These are phyloP conservation scores for Strobilomyces echinocephalus DNA, from an alignment of 768 basidiomycete genomes.

Conservation along the genomic window DNA sequence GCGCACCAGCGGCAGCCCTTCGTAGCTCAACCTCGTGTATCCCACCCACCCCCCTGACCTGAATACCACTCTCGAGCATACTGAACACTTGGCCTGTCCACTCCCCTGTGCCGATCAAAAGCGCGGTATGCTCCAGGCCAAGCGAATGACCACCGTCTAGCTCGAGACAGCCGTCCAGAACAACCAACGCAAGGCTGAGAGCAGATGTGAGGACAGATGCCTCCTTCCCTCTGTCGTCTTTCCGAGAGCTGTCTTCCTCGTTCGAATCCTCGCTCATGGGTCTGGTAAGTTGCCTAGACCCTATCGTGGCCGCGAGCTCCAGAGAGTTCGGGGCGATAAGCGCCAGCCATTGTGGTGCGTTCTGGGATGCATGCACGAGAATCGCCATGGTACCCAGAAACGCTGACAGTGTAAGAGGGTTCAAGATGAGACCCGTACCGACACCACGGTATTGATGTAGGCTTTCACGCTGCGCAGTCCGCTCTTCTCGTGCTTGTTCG, in stretches of 20 bases:
- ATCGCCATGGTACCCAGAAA: slow-evolving; percentile 73
- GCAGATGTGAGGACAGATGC: slow-evolving; percentile 70
- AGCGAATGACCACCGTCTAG: slow-evolving; percentile 74
- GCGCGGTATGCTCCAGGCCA: slow-evolving; percentile 66
- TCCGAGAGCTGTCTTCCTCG: slow-evolving; percentile 24
- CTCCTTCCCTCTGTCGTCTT: slow-evolving; percentile 42
- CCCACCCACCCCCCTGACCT: slow-evolving; percentile 61
- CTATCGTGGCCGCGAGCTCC: slow-evolving; percentile 78
- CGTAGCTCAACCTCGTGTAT: slow-evolving; percentile 55
- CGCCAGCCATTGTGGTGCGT: slow-evolving; percentile 75
- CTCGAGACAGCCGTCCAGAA: slow-evolving; percentile 70
- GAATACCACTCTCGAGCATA: slow-evolving; percentile 59
- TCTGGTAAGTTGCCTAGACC: slow-evolving; percentile 56
- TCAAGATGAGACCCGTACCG: slow-evolving; percentile 79
- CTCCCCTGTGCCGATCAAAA: slow-evolving; percentile 69
- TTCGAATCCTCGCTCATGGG: slow-evolving; percentile 33
- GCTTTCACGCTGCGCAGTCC: slow-evolving; percentile 54
- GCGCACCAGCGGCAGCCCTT: slow-evolving; percentile 71
- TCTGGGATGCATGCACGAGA: slow-evolving; percentile 76
- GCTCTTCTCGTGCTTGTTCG: slow-evolving; percentile 69
- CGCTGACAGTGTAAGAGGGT: slow-evolving; percentile 69
- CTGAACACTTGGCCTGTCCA: slow-evolving; percentile 74
- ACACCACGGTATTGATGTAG: slow-evolving; percentile 61
- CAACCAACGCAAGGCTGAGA: slow-evolving; percentile 72
- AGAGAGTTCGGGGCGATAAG: slow-evolving; percentile 78